Evolutionary conservation across 163 green algal genomes (phyloP), one percentile per base, ranked within the genome.

Genomic region (Scenedesmus sp.): DNA sequence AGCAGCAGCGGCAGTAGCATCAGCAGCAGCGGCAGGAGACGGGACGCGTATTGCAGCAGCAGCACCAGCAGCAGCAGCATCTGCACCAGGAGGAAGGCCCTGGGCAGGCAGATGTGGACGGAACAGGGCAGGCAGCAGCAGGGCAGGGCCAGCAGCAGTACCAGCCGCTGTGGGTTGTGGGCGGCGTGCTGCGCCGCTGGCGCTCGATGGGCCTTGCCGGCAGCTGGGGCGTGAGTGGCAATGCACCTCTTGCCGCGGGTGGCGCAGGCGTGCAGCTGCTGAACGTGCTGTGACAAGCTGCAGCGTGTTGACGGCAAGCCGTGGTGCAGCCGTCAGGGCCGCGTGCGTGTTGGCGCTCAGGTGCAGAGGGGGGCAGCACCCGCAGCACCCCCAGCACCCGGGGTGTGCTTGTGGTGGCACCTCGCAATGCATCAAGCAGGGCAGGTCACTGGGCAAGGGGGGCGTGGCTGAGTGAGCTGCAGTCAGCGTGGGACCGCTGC

Each of bases 141-240:
- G 65, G 83, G 65, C 65, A 68, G 56, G 1, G 30, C 16, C 65
- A 70, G 84, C 42, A 78, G 51, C 46, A 37, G 26, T 76, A 86
- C 46, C 49, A 86, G 30, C 81, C 81, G 35, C 84, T 89, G 59
- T n/a, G 65, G 30, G 49, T 81, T 43, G 68, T 89, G 18, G 26
- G 35, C 13, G 72, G 35, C 6, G 42, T 72, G 16, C 22, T 83
- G 84, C 37, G 30, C 2, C 37, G 84, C 3, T 83, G 65, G 65
- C 61, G n/a, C 22, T 16, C 26, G 13, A 30, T 46, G 7, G 51
- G 68, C n/a, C 18, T 61, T 0, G 59, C 56, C n/a, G 22, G 56
- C 56, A 70, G 56, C 9, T 70, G 56, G 56, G 56, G 1, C 20
- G 20, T n/a, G 22, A 2, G n/a, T 70, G 56, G 22, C n/a, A 22